Evolutionary conservation across 78 protist species (phyloP).

Genomic region (Creolimax fragrantissima): DNA sequence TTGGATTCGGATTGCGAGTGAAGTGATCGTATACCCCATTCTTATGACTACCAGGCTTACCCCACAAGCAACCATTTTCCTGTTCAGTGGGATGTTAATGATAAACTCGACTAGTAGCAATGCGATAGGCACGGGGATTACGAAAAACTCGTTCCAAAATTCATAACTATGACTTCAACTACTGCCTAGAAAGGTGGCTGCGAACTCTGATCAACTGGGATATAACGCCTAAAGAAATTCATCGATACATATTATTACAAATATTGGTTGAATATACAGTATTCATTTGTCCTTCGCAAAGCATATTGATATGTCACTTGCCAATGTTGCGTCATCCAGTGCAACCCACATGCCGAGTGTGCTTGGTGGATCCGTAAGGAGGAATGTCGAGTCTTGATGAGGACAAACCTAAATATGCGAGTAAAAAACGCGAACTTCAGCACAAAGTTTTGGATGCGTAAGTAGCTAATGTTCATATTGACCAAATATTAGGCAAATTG

Average conservation of each 20-base stretch:
- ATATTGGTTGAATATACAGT: too few relatives aligned
- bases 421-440: background rate
- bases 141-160: too few relatives aligned
- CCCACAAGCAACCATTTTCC: background rate
- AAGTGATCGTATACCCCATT: background rate
- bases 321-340: background rate
- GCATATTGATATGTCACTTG: too few relatives aligned
- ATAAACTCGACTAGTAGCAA: too few relatives aligned
- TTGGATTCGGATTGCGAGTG: background rate
- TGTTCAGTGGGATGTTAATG: too few relatives aligned
- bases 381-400: slow-evolving; percentile 61
- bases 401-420: background rate
- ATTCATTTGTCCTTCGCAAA: too few relatives aligned
- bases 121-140: too few relatives aligned
- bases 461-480: background rate
- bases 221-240: too few relatives aligned
- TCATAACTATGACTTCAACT: too few relatives aligned
- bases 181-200: too few relatives aligned
- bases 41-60: background rate
- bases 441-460: background rate
- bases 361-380: slow-evolving; percentile 42
- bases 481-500: background rate
- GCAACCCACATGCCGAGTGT: slow-evolving; percentile 12
- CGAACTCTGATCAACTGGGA: too few relatives aligned
- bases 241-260: too few relatives aligned